These are phyloP conservation scores for Licmophora abbreviata DNA, from an alignment of 108 stramenopile genomes.

Conservation along the genomic window DNA sequence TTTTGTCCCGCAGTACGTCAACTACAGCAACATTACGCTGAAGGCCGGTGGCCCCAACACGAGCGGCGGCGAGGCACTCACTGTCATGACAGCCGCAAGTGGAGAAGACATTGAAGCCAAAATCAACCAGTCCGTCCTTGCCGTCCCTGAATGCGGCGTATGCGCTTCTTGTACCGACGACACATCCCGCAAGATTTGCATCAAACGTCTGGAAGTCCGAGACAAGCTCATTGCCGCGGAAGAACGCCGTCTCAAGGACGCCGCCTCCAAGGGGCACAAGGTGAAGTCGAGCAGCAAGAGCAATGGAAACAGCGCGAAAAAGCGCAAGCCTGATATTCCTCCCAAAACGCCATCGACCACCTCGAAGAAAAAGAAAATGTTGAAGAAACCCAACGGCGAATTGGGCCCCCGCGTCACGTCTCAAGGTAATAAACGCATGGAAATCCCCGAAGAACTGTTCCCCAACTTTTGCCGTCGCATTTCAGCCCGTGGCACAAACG, in stretches of 20 bases:
- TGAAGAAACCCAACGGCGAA: conserved; percentile 12
- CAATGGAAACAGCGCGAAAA: conserved; percentile 11
- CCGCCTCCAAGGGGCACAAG: conserved; percentile 24
- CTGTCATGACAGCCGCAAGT: conserved; percentile 15
- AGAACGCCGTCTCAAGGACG: conserved; percentile 20
- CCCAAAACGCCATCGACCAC: conserved; percentile 27
- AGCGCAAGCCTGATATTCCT: conserved; percentile 15
- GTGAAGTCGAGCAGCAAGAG: too few species aligned
- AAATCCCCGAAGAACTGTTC: conserved; percentile 65
- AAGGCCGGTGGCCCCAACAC: conserved; percentile 60
- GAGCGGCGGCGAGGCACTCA: conserved; percentile 25
- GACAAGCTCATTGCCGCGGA: conserved; percentile 53
- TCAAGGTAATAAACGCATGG: conserved; percentile 70
- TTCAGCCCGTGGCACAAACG: conserved; percentile 54
- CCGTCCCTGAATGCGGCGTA: conserved; percentile 71
- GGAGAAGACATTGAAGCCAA: conserved; percentile 73
- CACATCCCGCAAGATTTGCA: conserved; percentile 44
- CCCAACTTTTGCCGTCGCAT: conserved; percentile 76
- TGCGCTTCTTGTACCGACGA: conserved; percentile 62
- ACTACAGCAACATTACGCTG: conserved; percentile 74
- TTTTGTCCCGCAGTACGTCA: conserved; percentile 46
- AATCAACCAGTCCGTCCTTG: conserved; percentile 63
- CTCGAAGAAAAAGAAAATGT: conserved; percentile 5
- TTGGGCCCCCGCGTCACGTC: conserved; percentile 17
- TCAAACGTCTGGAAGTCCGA: conserved; percentile 48